Conservation (phyloP, 495 filamentous ascomycete species). For the Lophiotrema nucula region DNA sequence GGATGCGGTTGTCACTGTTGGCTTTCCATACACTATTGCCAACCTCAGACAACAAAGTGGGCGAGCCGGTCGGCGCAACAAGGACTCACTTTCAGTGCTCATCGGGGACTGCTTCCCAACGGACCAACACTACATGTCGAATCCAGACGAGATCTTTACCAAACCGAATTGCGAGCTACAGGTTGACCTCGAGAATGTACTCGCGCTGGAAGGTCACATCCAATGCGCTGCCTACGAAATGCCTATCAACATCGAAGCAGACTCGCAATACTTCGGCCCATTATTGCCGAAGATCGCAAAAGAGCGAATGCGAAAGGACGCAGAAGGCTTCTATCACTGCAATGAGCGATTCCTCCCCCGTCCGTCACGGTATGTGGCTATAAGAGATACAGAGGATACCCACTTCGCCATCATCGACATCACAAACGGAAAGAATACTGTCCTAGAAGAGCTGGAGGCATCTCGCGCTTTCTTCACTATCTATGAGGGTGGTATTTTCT, state of each 20-base stretch:
- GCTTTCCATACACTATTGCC: constrained; percentile 93
- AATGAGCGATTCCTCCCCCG: constrained; percentile 82
- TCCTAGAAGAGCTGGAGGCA: constrained; percentile 94
- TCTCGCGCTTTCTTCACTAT: constrained; percentile 93
- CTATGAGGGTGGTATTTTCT: constrained; percentile 96
- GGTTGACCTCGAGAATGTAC: constrained; percentile 85
- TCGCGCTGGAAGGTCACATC: constrained; percentile 88
- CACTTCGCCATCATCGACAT: constrained; percentile 93
- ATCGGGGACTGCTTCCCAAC: constrained; percentile 90
- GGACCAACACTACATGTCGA: constrained; percentile 96
- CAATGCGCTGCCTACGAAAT: constrained; percentile 96
- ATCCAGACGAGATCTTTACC: constrained; percentile 94
- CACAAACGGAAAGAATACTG: constrained; percentile 73
- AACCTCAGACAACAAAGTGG: constrained; percentile 95
- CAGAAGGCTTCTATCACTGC: constrained; percentile 82
- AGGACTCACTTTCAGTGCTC: constrained; percentile 87
- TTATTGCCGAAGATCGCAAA: constrained; percentile 70
- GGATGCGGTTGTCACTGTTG: constrained; percentile 90
- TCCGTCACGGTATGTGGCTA: constrained; percentile 79
- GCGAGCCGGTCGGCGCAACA: constrained; percentile 87
- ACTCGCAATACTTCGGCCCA: constrained; percentile 75
- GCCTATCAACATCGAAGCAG: constrained; percentile 76
- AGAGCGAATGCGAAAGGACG: constrained; percentile 71
- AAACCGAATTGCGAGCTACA: constrained; percentile 85
- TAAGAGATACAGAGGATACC: constrained; percentile 87